These are phyloP conservation scores for Mycena belliarum DNA, from an alignment of 768 basidiomycete species.

Conservation along the genomic window DNA sequence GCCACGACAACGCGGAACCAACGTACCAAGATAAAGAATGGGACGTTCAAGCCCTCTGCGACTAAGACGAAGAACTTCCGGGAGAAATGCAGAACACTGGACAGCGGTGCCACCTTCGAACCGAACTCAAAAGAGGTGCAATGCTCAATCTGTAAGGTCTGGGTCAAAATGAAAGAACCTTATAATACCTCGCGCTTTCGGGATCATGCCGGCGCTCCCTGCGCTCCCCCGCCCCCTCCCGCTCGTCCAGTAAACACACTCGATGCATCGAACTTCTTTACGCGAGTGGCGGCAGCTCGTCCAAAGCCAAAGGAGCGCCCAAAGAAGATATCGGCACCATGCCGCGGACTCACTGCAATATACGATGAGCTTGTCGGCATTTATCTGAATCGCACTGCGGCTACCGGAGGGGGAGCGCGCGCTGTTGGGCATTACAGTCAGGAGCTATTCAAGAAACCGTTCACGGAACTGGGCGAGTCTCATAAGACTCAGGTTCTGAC, in stretches of 20 bases:
- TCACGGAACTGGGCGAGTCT: not conserved
- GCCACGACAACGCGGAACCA: too few species aligned
- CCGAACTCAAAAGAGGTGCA: not conserved
- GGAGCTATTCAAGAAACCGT: not conserved
- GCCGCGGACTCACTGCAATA: not conserved
- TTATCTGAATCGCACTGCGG: not conserved
- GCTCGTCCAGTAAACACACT: too few species aligned
- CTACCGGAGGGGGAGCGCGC: not conserved
- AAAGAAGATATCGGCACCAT: not conserved
- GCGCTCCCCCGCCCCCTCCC: not conserved
- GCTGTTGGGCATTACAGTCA: not conserved
- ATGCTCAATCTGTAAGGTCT: slow-evolving; percentile 16
- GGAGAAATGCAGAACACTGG: too few species aligned
- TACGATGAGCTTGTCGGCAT: not conserved
- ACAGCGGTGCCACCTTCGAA: not conserved
- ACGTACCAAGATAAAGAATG: too few species aligned
- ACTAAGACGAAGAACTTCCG: too few species aligned
- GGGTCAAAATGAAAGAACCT: slow-evolving; percentile 9
- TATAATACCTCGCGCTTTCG: slow-evolving; percentile 13
- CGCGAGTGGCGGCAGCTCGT: not conserved
- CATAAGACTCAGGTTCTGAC: not conserved
- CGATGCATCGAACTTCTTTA: not conserved
- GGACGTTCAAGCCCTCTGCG: too few species aligned
- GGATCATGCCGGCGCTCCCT: slow-evolving; percentile 4
- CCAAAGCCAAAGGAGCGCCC: too few species aligned